A percentile compares a stretch with the other conserved stretches of the same genome.
phyloP scores from a whole-genome alignment of 202 grass and related monocot genomes.

The Setaria italica region DNA sequence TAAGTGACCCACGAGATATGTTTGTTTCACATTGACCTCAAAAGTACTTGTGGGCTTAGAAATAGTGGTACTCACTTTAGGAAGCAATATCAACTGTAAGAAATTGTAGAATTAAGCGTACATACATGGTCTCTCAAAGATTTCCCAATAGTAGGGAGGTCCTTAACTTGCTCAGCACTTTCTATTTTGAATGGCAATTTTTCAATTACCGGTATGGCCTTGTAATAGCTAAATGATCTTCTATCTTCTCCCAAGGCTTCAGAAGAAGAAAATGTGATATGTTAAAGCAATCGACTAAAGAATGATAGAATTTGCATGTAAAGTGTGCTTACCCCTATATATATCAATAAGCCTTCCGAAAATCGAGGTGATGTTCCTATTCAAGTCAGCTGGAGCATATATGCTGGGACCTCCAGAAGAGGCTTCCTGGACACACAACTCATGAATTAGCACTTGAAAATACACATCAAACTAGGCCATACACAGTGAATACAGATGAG shows the following conservation, averaged over 20 bases:
- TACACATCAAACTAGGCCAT: background rate
- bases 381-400: conserved; percentile 79
- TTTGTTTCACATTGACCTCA: conserved; percentile 10
- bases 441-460: conserved; percentile 27
- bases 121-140: conserved; percentile 94
- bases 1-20: background rate
- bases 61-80: conserved; percentile 2
- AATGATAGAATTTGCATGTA: background rate
- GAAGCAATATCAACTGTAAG: conserved; percentile 32
- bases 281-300: conserved; percentile 3
- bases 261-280: conserved; percentile 30
- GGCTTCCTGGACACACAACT: conserved; percentile 50
- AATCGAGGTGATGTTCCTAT: conserved; percentile 86
- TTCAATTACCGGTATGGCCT: conserved; percentile 90
- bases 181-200: conserved; percentile 91
- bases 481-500: background rate
- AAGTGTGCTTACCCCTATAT: conserved; percentile 69
- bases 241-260: conserved; percentile 93
- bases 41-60: conserved; percentile 9
- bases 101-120: conserved; percentile 36
- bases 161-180: conserved; percentile 82
- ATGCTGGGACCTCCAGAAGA: conserved; percentile 55
- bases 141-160: conserved; percentile 90
- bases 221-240: conserved; percentile 98
- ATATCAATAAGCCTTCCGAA: conserved; percentile 94